Evolutionary conservation across 2,329 filamentous ascomycete genomes (phyloP), one percentile per base, ranked within the genome.

Genomic region (Cladophialophora yegresii): DNA sequence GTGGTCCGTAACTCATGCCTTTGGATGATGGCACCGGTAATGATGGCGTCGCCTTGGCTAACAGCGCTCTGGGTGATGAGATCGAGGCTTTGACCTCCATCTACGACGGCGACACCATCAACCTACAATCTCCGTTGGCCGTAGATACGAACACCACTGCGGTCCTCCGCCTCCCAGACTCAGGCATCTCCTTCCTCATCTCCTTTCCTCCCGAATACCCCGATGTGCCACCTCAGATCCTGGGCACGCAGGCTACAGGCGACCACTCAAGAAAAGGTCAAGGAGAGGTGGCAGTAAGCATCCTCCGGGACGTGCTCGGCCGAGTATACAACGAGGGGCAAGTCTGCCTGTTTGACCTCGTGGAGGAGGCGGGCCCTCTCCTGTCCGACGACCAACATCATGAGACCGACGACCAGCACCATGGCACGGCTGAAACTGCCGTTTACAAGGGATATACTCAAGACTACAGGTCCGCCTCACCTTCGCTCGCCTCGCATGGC

Each of bases 271-370:
- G 86, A 72, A 43, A 22, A 26, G 91, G 93, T 43, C 87, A 90
- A 66, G 92, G 91, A 1, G 87, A 85, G 57, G 81, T 86, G 58
- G 85, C 92, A 56, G 82, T 93, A n/a, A 83, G 85, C 2, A 77
- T 90, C 2, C 87, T 95, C 63, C 82, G 87, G 32, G 81, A 87
- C 40, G 87, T 89, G 0, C 78, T 97, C 33, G 81, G 80, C 0
- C 80, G 82, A n/a, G 83, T 90, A 4, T 96, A 88, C 75, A 82
- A 84, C 58, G 84, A 87, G 0, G 92, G 92, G 0, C 84, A 86
- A 58, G 92, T 96, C 23, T 97, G 93, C 72, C 80, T 99, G 2
- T 99, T 93, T 72, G 93, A 97, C 74, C 84, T 96, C n/a, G 83
- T 97, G 43, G 93, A 96, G 70, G 85, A 85, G 69, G 79, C 79